Evolutionary conservation across 305 asterid genomes (phyloP).

Genomic region (Solanum hybrid): DNA sequence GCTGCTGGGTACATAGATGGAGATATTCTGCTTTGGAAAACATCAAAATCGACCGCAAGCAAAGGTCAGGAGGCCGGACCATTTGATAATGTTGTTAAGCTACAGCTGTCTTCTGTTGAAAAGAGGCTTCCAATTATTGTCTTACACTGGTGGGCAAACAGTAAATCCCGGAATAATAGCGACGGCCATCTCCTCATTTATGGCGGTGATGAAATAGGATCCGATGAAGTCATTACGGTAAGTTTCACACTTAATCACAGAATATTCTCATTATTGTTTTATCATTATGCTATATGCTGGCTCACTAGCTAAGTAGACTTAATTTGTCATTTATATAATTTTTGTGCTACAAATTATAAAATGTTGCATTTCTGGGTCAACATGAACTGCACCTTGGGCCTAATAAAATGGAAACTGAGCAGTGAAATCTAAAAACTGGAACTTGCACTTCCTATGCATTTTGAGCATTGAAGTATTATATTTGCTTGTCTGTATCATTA

Average conservation of each 20-base stretch:
- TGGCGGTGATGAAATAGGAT: constrained; percentile 92
- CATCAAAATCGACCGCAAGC: constrained; percentile 30
- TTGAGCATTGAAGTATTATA: not conserved
- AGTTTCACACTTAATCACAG: constrained; percentile 21
- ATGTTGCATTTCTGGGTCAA: not conserved
- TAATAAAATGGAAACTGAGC: not conserved
- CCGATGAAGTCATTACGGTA: constrained; percentile 82
- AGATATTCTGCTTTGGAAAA: constrained; percentile 83
- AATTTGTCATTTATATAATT: not conserved
- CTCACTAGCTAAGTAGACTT: not conserved
- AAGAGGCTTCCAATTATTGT: constrained; percentile 88
- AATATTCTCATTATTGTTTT: not conserved
- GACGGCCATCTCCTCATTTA: constrained; percentile 74
- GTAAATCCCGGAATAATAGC: constrained; percentile 41
- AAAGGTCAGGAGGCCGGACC: constrained; percentile 38
- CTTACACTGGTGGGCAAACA: constrained; percentile 59
- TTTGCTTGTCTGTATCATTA: not conserved
- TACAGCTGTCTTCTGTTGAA: constrained; percentile 71
- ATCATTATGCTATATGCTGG: not conserved
- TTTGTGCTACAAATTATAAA: not conserved
- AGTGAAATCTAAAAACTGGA: not conserved
- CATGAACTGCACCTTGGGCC: not conserved
- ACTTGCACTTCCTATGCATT: not conserved
- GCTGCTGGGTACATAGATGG: constrained; percentile 91
- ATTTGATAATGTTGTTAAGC: constrained; percentile 56